Base-by-base conservation (phyloP, 129 eudicot genomes). In the Flaveria trinervia region DNA sequence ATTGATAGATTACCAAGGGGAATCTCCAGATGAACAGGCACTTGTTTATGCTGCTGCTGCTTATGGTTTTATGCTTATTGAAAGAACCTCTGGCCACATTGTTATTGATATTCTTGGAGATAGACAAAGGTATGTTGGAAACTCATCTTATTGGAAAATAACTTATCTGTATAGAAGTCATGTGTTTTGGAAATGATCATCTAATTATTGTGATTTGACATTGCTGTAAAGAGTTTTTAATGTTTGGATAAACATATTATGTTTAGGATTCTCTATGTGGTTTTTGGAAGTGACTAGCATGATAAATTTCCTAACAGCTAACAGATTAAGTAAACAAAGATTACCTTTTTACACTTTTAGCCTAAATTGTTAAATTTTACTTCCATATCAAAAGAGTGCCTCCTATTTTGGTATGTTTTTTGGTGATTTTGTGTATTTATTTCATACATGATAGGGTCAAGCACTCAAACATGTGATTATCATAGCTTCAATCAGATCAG, bases 11-110 rank as follows among this genome's bases (percentile, higher is more conserved):
- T 93, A 93, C 73, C 97, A 93, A 72, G 97, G 96, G 61, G 97
- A 93, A 77, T 93, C 97, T 54, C 98, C 97, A 16, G 98, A 93
- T 81, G 98, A 93, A 74, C 98, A 93, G 82, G 97, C 98, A 51
- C 85, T 93, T 72, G 97, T 89, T 71, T 90, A 87, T 81, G 98
- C 98, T 55, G 97, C 98, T 17, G 97, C 98, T 76, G 87, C 98
- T 45, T 89, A 93, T 60, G 98, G 98, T 52, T 90, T 82, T 75
- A 89, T 85, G 90, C 97, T 93, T 22, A 56, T 88, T 39, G 98
- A 93, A 83, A 78, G 98, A 76, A 88, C 97, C 69, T 93, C 98
- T 7, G 98, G 98, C 65, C 96, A 93, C 82, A 93, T 93, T 78
- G 87, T 89, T 68, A 87, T 93, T 64, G 97, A 88, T 83, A 77